Base-by-base conservation (phyloP, 2,329 filamentous ascomycete genomes). In the Colletotrichum somersetense region DNA sequence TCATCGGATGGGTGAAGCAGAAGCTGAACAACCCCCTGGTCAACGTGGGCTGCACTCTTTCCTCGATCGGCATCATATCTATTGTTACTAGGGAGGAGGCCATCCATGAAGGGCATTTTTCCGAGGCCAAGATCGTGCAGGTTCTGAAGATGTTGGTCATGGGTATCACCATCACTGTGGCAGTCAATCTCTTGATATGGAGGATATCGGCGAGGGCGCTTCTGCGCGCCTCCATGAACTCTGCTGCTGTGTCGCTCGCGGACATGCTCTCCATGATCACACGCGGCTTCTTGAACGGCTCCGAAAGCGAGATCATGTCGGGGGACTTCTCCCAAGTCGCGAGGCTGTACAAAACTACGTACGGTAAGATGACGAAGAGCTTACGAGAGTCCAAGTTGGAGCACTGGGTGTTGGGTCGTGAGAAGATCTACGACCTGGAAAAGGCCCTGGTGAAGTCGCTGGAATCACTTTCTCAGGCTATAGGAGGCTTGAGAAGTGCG, bases 41-140 rank as follows among this genome's bases (percentile, higher is more conserved):
- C 74, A 95, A 95, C 78, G 92, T 96, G 46, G 93, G 92, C 59
- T 94, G 93, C 76, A 97, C 95, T 42, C 85, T 98, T 75, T 91
- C 95, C 8, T 96, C 94, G 44, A 91, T 98, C 70, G 94, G 94
- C 62, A 93, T 96, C 74, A 97, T 98, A 78, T 95, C 93, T 2
- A 90, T 97, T 57, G 85, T 98, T 73, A 97, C 96, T 14, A 97
- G 97, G 81, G 96, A 98, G 81, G 95, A 94, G 62, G 91, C 94
- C 2, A 91, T 98, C 0, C 93, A 97, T 77, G 91, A 89, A 44
- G 94, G 93, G 7, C 91, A 92, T 64, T 94, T 97, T 77, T 95
- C 93, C 0, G 90, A 93, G 76, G 90, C 90, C 71, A 97, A 97
- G 81, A 92, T 97, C 63, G 85, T 91, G 0, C 93, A 97, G 80